Conservation (phyloP, 2,329 filamentous ascomycete species). For the Diplodia seriata region DNA sequence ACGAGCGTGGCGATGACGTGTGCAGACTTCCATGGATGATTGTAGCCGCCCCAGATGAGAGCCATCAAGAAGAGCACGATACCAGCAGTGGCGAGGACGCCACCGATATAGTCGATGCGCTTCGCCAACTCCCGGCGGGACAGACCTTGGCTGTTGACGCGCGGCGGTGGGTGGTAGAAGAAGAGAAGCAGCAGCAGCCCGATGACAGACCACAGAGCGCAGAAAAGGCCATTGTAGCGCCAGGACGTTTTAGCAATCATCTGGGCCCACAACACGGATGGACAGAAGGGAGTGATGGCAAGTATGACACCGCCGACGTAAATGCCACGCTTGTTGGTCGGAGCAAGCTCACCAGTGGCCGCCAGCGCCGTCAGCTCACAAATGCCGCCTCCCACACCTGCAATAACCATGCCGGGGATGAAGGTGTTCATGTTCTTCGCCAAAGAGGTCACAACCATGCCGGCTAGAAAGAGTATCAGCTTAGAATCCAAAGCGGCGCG, state of each 20-base stretch:
- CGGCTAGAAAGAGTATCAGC: constrained; percentile 45
- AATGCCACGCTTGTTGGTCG: constrained; percentile 67
- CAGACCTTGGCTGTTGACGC: constrained; percentile 49
- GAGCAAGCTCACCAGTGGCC: constrained; percentile 71
- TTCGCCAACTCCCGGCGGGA: constrained; percentile 42
- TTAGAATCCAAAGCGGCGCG: constrained; percentile 42
- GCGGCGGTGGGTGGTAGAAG: constrained; percentile 61
- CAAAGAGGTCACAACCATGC: constrained; percentile 64
- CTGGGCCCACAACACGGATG: constrained; percentile 68
- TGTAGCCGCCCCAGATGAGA: constrained; percentile 63
- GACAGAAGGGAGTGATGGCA: constrained; percentile 68
- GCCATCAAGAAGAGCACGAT: constrained; percentile 47
- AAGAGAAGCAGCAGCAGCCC: constrained; percentile 58
- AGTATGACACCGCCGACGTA: constrained; percentile 68
- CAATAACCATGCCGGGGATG: constrained; percentile 57
- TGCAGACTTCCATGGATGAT: constrained; percentile 63
- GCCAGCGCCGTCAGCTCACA: constrained; percentile 73
- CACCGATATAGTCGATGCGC: constrained; percentile 45
- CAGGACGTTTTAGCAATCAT: constrained; percentile 61
- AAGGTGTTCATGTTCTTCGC: constrained; percentile 38
- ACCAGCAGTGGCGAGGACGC: constrained; percentile 42
- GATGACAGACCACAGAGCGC: constrained; percentile 59
- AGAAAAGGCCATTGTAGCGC: constrained; percentile 63
- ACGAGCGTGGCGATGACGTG: constrained; percentile 63
- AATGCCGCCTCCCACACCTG: constrained; percentile 70